These are phyloP conservation scores for Anaeromyces robustus DNA, from an alignment of 192 early-diverging fungal species.

Conservation along the genomic window DNA sequence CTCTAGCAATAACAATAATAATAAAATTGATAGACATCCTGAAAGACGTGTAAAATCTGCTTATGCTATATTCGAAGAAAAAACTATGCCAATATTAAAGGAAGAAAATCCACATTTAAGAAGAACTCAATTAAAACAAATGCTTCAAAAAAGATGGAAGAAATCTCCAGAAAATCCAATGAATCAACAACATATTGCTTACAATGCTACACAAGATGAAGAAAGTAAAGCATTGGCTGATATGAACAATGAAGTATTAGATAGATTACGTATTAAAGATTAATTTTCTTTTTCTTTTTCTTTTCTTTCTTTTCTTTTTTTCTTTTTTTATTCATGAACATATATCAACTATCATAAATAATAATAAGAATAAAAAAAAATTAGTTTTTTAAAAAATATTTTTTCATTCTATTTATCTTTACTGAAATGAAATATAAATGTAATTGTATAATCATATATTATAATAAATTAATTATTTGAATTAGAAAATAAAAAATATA, in stretches of 20 bases:
- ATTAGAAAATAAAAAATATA: no score
- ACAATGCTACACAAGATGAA: constrained; percentile 56
- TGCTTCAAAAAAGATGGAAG: constrained; percentile 68
- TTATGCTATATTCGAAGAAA: constrained; percentile 48
- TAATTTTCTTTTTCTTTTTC: no score
- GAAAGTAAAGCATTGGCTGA: constrained; percentile 23
- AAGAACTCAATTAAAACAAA: constrained; percentile 43
- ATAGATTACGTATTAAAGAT: constrained; percentile 13
- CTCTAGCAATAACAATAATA: background rate
- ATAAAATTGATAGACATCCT: constrained; percentile 63
- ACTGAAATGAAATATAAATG: no score
- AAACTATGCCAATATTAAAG: constrained; percentile 56
- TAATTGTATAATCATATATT: no score
- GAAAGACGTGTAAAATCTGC: constrained; percentile 70
- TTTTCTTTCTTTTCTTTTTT: no score
- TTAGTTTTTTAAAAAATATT: no score
- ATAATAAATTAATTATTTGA: no score
- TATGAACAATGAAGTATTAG: constrained; percentile 28
- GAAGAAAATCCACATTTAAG: constrained; percentile 65
- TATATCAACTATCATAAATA: no score
- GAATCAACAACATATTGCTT: constrained; percentile 18
- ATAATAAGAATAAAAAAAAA: no score
- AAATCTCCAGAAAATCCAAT: constrained; percentile 39
- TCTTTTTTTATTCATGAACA: no score
- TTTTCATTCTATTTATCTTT: no score